These are phyloP conservation scores for Auricularia auricula-judae DNA, from an alignment of 768 basidiomycete species.

Conservation along the genomic window DNA sequence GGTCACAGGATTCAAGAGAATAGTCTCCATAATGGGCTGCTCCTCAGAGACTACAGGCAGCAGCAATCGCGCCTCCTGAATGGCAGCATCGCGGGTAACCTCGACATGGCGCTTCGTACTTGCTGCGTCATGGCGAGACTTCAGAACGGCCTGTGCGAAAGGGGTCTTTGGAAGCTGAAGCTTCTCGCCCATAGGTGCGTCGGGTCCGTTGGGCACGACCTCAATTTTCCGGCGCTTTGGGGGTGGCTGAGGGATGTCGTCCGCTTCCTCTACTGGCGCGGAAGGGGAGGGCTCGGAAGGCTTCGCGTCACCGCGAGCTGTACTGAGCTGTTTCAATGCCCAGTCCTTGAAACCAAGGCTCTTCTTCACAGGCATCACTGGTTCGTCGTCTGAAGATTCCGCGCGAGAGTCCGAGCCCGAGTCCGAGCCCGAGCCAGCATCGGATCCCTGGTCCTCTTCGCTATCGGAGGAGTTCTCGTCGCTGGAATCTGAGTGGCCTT, in stretches of 20 bases:
- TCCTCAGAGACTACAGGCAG: conserved; percentile 91
- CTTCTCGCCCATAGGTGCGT: conserved; percentile 74
- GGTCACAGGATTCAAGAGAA: conserved; percentile 76
- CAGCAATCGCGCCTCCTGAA: conserved; percentile 65
- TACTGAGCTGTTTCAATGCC: conserved; percentile 70
- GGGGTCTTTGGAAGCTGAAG: conserved; percentile 55
- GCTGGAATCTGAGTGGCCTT: conserved; percentile 4
- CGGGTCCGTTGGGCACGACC: conserved; percentile 31
- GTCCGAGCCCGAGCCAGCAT: conserved; percentile 8
- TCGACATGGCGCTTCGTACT: conserved; percentile 20
- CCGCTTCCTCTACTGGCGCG: not conserved
- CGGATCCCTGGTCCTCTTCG: not conserved
- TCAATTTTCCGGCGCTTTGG: conserved; percentile 14
- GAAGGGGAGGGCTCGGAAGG: conserved; percentile 4
- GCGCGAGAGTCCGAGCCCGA: conserved; percentile 8
- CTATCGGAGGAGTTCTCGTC: conserved; percentile 16
- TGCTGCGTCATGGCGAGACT: conserved; percentile 10
- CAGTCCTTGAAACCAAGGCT: conserved; percentile 71
- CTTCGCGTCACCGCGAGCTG: conserved; percentile 6
- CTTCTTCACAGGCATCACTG: conserved; percentile 23
- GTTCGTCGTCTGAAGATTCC: conserved; percentile 14
- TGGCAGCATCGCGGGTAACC: conserved; percentile 54
- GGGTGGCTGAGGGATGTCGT: not conserved
- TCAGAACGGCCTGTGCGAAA: conserved; percentile 40
- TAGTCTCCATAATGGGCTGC: conserved; percentile 86